Evolutionary conservation across 2,329 filamentous ascomycete species (phyloP).

Genomic region (Fusarium sp.): DNA sequence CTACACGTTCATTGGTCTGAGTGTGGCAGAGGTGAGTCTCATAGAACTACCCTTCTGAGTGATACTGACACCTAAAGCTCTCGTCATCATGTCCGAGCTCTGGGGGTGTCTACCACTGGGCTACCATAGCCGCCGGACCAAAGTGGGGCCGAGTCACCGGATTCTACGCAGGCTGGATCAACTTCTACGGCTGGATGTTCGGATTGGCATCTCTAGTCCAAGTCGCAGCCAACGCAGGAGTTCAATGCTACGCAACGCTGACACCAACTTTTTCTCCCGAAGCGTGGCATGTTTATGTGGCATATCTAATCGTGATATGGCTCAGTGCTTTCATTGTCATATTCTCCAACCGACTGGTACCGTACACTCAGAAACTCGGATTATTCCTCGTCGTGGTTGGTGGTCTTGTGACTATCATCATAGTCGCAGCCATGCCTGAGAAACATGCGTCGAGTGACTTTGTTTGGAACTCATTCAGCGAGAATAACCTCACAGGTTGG

Average conservation of each 20-base stretch:
- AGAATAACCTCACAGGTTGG: slow-evolving; percentile 44
- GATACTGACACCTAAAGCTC: slow-evolving; percentile 9
- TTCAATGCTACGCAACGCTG: slow-evolving; percentile 43
- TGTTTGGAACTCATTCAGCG: slow-evolving; percentile 40
- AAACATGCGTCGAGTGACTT: slow-evolving; percentile 37
- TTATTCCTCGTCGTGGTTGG: slow-evolving; percentile 39
- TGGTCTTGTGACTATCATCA: slow-evolving; percentile 38
- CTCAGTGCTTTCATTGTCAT: slow-evolving; percentile 34
- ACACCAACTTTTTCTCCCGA: slow-evolving; percentile 8
- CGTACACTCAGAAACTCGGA: slow-evolving; percentile 41
- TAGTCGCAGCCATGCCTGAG: slow-evolving; percentile 38
- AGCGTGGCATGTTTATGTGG: slow-evolving; percentile 43
- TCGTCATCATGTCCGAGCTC: slow-evolving; percentile 41
- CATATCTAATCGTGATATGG: slow-evolving; percentile 40
- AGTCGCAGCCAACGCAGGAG: slow-evolving; percentile 38
- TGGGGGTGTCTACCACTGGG: slow-evolving; percentile 44
- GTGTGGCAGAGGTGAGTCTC: slow-evolving; percentile 36
- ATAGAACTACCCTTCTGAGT: accelerated
- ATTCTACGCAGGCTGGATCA: slow-evolving; percentile 45
- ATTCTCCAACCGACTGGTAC: slow-evolving; percentile 41
- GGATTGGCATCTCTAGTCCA: slow-evolving; percentile 42
- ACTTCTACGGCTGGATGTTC: slow-evolving; percentile 47
- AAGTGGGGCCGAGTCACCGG: slow-evolving; percentile 42
- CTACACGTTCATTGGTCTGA: slow-evolving; percentile 41
- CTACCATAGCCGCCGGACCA: slow-evolving; percentile 36